Base-by-base conservation (phyloP, 768 basidiomycete species). In the Tephrocybe sp. region DNA sequence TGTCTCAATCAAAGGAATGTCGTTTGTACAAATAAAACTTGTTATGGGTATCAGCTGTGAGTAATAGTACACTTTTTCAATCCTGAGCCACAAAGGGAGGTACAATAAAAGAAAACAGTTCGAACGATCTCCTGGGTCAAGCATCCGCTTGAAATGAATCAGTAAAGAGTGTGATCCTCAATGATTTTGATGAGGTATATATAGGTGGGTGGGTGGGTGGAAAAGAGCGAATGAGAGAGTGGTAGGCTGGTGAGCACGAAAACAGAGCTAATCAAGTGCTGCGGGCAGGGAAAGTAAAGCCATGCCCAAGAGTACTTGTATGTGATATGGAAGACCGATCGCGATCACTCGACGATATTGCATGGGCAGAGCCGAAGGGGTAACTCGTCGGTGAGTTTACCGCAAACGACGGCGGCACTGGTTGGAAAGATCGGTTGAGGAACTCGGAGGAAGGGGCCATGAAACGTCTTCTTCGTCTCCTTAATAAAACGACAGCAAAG, bases 381-480 rank as follows among this genome's bases (percentile, higher is more conserved):
- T 52, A 53, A 6, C 39, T 5, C 27, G 34, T 24, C n/a, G 36
- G 30, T 29, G 33, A 34, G 18, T 15, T 15, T 13, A 33, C 37
- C 15, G 18, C 29, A n/a, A 22, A 29, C 13, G 41, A 41, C n/a
- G 23, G 24, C 43, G 36, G 19, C 16, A 19, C 42, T 12, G 38
- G 50, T 25, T 47, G 43, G 36, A 53, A 53, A 9, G 56, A 34
- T 37, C 23, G 22, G 27, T 57, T 45, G 34, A 79, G 63, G 61
- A 84, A 85, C 54, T 83, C 82, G 15, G 80, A 71, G 13, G 83
- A 83, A 3, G 85, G 84, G 1, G 81, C 71, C n/a, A 66, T 70
- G 43, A 68, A 73, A 23, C 52, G 62, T 21, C 60, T 69, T 34
- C 69, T 69, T 18, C 74, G 74, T 15, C 71, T 68, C 34, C 74